phyloP scores from a whole-genome alignment of 495 filamentous ascomycete genomes.

The Rostrohypoxylon terebratum region DNA sequence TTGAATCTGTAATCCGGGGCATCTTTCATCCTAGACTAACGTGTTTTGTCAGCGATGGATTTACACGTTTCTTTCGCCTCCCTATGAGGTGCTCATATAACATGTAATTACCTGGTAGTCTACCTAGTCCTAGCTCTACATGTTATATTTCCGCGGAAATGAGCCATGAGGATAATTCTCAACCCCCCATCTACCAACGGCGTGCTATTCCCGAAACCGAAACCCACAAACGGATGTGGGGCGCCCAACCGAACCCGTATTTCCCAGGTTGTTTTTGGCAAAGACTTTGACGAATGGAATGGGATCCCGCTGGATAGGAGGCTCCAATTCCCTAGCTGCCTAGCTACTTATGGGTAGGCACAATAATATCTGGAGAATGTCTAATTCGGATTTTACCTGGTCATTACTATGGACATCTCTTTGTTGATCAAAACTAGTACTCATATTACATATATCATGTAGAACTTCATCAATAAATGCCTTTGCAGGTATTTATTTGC shows the following conservation, averaged over 20 bases:
- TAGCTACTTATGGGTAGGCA: neutral
- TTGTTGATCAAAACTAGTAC: neutral
- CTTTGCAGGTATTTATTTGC: neutral
- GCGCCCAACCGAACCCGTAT: constrained; percentile 8
- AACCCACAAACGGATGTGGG: neutral
- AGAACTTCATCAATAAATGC: neutral
- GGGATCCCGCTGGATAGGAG: neutral
- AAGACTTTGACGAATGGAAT: neutral
- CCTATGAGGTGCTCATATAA: neutral
- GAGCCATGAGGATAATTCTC: constrained; percentile 11
- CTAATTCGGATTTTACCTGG: neutral
- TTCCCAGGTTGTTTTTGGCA: neutral
- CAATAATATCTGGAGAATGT: neutral
- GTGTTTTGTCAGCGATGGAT: constrained; percentile 4
- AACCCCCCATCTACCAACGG: neutral
- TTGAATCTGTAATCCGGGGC: neutral
- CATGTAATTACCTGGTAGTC: neutral
- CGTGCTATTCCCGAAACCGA: constrained; percentile 31
- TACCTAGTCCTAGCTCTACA: neutral
- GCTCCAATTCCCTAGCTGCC: neutral
- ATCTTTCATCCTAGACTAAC: neutral
- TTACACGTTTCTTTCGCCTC: neutral
- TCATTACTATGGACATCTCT: neutral
- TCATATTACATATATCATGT: neutral
- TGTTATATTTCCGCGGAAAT: neutral